These are phyloP conservation scores for Symbiodinium pilosum DNA, from an alignment of 73 alveolate genomes.

Conservation along the genomic window DNA sequence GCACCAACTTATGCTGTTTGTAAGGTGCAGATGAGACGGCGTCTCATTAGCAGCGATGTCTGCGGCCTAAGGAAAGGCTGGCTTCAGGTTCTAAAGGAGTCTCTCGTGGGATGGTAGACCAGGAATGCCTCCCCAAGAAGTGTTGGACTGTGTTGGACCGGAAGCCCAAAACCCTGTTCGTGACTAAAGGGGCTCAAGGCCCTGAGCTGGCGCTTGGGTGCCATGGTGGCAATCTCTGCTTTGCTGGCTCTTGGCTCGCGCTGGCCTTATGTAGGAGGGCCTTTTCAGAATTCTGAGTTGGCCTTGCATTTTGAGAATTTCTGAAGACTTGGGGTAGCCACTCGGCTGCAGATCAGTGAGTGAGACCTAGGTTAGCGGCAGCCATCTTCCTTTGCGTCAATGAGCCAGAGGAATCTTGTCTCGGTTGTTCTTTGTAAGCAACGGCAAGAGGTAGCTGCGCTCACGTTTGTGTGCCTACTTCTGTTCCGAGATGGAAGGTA, in stretches of 20 bases:
- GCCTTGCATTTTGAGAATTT: no score
- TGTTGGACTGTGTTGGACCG: no score
- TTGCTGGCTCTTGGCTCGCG: constrained; percentile 20
- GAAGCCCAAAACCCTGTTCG: no score
- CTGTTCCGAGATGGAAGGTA: constrained; percentile 15
- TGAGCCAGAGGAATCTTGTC: neutral
- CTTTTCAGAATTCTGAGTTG: neutral
- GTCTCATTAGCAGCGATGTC: neutral
- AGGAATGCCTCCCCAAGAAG: no score
- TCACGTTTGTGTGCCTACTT: neutral
- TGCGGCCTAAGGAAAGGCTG: neutral
- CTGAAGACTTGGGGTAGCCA: no score
- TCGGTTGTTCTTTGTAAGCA: neutral
- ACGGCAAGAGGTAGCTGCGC: no score
- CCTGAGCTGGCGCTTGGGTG: constrained; percentile 19
- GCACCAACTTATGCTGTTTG: no score
- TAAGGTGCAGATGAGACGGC: constrained; percentile 1
- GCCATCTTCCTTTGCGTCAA: constrained; percentile 54
- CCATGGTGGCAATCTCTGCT: constrained; percentile 36
- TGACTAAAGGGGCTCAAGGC: neutral
- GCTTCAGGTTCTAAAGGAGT: neutral
- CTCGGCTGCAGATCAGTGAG: no score
- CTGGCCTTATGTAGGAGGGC: no score
- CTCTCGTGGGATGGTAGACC: no score
- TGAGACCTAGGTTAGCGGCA: neutral